Evolutionary conservation across 139 green algal species (phyloP).

Genomic region (Picocystis salinarum): DNA sequence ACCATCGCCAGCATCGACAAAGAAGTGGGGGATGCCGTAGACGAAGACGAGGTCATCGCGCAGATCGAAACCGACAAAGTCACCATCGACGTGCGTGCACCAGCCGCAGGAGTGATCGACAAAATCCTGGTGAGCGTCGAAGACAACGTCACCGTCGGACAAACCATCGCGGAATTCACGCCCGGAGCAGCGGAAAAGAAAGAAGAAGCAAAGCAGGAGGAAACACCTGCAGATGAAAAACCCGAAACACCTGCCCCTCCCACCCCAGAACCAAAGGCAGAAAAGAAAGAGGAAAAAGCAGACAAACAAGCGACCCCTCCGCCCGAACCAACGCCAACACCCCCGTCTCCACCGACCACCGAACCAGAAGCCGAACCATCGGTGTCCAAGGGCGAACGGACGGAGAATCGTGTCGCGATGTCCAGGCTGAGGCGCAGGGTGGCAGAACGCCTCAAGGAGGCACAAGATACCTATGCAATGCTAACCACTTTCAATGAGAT

Average conservation of each 20-base stretch:
- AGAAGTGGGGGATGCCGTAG: conserved; percentile 44
- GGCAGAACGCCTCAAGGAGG: conserved; percentile 79
- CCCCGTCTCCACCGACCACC: neutral
- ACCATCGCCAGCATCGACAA: conserved; percentile 50
- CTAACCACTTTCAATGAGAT: conserved; percentile 98
- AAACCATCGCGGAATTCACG: conserved; percentile 52
- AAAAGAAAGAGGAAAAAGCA: neutral
- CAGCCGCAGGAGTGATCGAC: conserved; percentile 20
- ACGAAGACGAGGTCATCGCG: conserved; percentile 81
- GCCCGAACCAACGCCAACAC: neutral
- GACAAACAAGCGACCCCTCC: neutral
- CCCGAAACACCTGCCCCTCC: neutral
- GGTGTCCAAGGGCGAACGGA: too few species aligned
- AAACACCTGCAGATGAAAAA: neutral
- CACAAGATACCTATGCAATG: conserved; percentile 96
- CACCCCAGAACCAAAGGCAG: neutral
- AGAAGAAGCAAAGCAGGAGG: conserved; percentile 1
- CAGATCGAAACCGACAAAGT: conserved; percentile 96
- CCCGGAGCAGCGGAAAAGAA: conserved; percentile 19
- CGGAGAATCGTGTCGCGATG: conserved; percentile 75
- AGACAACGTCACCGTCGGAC: conserved; percentile 72
- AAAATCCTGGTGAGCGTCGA: conserved; percentile 44
- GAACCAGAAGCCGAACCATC: neutral
- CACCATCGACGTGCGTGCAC: conserved; percentile 29
- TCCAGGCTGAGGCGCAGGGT: conserved; percentile 76